Conservation (phyloP, 2,329 filamentous ascomycete genomes). For the Exophiala xenobiotica region DNA sequence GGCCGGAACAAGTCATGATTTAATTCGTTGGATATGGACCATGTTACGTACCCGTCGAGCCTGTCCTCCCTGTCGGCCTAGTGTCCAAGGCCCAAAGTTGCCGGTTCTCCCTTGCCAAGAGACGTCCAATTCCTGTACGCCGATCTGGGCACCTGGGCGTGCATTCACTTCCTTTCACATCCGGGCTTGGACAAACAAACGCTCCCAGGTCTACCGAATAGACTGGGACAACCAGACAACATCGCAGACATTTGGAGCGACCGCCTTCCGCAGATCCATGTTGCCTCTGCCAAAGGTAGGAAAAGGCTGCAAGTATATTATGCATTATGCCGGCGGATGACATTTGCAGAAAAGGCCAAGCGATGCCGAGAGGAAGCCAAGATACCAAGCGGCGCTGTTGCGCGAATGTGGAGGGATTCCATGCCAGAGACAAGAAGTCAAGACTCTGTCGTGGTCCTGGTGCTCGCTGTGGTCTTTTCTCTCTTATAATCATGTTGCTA, state of each 20-base stretch:
- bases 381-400: slow-evolving; percentile 9
- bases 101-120: neutral
- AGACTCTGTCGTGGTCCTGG: slow-evolving; percentile 16
- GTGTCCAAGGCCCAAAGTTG: neutral
- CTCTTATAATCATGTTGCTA: slow-evolving; percentile 23
- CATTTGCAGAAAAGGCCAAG: slow-evolving; percentile 2
- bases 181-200: neutral
- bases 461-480: slow-evolving; percentile 9
- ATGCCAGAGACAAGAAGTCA: slow-evolving; percentile 9
- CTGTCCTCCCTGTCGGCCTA: too few species aligned
- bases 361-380: neutral
- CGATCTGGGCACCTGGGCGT: neutral
- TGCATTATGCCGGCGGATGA: neutral
- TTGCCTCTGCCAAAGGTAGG: neutral
- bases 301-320: neutral
- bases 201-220: too few species aligned
- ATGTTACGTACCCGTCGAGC: too few species aligned
- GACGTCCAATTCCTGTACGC: too few species aligned
- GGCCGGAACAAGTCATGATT: too few species aligned
- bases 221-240: too few species aligned
- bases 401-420: too few species aligned
- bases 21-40: too few species aligned
- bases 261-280: neutral
- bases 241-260: too few species aligned
- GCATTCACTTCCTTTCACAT: neutral